Conservation (phyloP, 164 flowering plant genomes). For the Akebia trifoliata region DNA sequence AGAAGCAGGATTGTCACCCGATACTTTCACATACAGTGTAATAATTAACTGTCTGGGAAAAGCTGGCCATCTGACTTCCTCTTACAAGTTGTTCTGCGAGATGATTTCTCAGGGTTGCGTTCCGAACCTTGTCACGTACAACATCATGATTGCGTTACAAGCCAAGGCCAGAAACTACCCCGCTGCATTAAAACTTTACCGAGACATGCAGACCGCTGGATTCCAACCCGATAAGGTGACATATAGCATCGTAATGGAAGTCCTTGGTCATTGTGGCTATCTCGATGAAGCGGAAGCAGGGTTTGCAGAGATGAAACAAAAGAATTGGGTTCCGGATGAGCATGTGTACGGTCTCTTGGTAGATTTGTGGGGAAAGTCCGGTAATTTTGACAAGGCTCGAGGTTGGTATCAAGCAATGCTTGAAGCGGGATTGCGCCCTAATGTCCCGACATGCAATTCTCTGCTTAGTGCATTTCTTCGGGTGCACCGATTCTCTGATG, state of each 20-base stretch:
- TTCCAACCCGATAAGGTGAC: constrained; percentile 91
- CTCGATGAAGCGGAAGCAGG: constrained; percentile 88
- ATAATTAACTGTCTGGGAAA: constrained; percentile 97
- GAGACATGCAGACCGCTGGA: constrained; percentile 85
- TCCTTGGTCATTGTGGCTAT: constrained; percentile 89
- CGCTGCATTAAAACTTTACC: constrained; percentile 62
- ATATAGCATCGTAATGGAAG: constrained; percentile 97
- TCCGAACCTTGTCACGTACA: constrained; percentile 86
- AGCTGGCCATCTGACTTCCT: constrained; percentile 73
- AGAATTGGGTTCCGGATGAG: constrained; percentile 87
- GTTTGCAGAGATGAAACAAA: constrained; percentile 69
- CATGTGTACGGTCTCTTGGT: constrained; percentile 98
- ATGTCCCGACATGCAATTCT: constrained; percentile 95
- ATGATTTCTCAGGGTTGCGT: constrained; percentile 84
- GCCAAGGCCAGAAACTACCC: constrained; percentile 89
- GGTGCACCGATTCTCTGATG: constrained; percentile 63
- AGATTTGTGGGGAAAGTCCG: constrained; percentile 92
- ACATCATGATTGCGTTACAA: constrained; percentile 90
- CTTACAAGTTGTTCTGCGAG: constrained; percentile 74
- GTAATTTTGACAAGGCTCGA: constrained; percentile 77
- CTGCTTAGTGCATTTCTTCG: constrained; percentile 87
- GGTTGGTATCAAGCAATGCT: constrained; percentile 92
- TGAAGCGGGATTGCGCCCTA: constrained; percentile 72
- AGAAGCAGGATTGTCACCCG: constrained; percentile 81
- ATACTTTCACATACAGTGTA: constrained; percentile 95